These are phyloP conservation scores for Smittium culicis DNA, from an alignment of 371 early-diverging fungal genomes.

Conservation along the genomic window DNA sequence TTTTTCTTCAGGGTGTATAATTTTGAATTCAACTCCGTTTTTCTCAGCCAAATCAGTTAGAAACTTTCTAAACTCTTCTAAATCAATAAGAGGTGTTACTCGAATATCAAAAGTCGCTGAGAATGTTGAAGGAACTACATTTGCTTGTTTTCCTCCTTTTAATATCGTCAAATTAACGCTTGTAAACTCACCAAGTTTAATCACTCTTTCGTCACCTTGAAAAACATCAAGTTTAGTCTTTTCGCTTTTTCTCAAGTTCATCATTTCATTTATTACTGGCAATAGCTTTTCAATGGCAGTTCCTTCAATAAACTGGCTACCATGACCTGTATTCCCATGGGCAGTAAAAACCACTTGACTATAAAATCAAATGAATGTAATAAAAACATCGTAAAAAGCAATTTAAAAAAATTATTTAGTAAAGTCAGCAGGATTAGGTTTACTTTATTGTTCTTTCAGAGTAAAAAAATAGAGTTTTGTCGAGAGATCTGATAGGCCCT, in stretches of 20 bases:
- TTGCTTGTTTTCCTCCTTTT: constrained; percentile 39
- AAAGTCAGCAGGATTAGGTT: no score
- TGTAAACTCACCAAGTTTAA: constrained; percentile 57
- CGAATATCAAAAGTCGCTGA: constrained; percentile 54
- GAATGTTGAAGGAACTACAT: constrained; percentile 50
- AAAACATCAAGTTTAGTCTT: constrained; percentile 12
- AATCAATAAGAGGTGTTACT: constrained; percentile 46
- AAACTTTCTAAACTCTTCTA: constrained; percentile 35
- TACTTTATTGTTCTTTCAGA: constrained; percentile 63
- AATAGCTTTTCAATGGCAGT: constrained; percentile 50
- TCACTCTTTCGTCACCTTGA: constrained; percentile 9
- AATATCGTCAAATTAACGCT: constrained; percentile 59
- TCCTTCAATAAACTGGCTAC: constrained; percentile 53
- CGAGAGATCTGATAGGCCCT: constrained; percentile 46
- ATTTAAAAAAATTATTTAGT: no score
- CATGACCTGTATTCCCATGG: constrained; percentile 57
- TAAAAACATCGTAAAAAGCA: no score
- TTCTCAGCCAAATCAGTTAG: constrained; percentile 38
- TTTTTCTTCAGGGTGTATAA: constrained; percentile 38
- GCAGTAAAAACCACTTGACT: constrained; percentile 46
- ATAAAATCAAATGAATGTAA: no score
- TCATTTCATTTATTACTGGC: constrained; percentile 38
- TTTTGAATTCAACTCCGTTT: constrained; percentile 38
- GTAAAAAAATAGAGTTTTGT: constrained; percentile 47
- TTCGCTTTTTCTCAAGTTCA: constrained; percentile 42